Conservation (phyloP, 2,329 filamentous ascomycete genomes). For the Trichocomaceae sp. region DNA sequence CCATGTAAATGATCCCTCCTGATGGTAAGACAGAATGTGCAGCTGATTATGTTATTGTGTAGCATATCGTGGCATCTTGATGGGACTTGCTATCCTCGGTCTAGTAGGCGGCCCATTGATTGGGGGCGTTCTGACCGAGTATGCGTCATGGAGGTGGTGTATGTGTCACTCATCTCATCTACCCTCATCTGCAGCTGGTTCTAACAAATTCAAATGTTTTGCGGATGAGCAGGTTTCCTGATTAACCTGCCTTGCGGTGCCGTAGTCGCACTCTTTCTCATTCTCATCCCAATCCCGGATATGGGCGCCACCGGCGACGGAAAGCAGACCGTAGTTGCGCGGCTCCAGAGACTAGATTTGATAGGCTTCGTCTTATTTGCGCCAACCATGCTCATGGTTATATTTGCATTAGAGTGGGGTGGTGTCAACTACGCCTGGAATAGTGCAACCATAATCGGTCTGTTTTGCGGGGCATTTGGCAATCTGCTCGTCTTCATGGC, state of each 20-base stretch:
- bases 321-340: not conserved
- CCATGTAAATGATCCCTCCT: not conserved
- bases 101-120: not conserved
- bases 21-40: not conserved
- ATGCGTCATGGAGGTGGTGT: not conserved
- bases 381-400: conserved; percentile 34
- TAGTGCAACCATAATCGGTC: conserved; percentile 39
- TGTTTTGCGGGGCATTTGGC: conserved; percentile 38
- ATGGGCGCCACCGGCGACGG: not conserved
- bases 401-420: conserved; percentile 45
- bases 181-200: not conserved
- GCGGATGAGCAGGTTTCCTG: not conserved
- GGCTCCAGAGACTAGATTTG: conserved; percentile 35
- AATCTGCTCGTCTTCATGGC: conserved; percentile 32
- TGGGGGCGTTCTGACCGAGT: not conserved
- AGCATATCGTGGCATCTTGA: not conserved
- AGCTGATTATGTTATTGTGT: not conserved
- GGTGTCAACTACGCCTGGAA: conserved; percentile 33
- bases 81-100: not conserved
- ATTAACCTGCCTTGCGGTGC: not conserved
- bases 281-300: conserved; percentile 16
- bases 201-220: not conserved
- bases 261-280: not conserved
- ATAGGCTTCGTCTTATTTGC: conserved; percentile 35
- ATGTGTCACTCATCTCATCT: not conserved